Evolutionary conservation across 352 stramenopile genomes (phyloP).

Genomic region (Phytophthora tentaculata): DNA sequence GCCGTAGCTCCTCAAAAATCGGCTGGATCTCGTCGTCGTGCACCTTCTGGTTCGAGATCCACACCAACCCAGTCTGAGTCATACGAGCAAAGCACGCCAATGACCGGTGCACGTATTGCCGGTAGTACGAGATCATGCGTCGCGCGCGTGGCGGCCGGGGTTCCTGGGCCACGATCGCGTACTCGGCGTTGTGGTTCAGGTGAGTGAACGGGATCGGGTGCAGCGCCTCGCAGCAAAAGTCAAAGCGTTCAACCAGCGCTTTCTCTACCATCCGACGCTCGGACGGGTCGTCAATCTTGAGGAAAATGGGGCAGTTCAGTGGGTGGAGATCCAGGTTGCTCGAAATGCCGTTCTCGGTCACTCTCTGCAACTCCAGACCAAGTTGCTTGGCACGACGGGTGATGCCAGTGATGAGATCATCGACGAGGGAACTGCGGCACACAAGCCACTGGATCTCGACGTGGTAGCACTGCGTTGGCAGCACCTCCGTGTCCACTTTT

Average conservation of each 20-base stretch:
- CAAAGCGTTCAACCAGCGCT: constrained; percentile 59
- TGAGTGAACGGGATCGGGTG: constrained; percentile 63
- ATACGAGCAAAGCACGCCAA: constrained; percentile 74
- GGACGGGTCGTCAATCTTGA: constrained; percentile 52
- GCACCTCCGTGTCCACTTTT: constrained; percentile 77
- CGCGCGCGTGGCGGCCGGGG: constrained; percentile 28
- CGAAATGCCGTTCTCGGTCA: constrained; percentile 79
- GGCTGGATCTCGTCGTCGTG: constrained; percentile 70
- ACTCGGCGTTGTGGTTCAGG: constrained; percentile 63
- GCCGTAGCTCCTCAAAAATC: constrained; percentile 68
- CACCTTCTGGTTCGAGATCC: constrained; percentile 84
- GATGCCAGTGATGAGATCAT: constrained; percentile 81
- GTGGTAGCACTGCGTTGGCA: constrained; percentile 79
- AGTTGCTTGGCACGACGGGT: constrained; percentile 78
- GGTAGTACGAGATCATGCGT: constrained; percentile 59
- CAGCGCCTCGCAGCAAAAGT: constrained; percentile 79
- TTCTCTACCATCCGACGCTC: constrained; percentile 71
- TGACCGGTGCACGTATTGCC: constrained; percentile 71
- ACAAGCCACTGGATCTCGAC: constrained; percentile 88
- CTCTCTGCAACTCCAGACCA: constrained; percentile 71
- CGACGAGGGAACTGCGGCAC: constrained; percentile 80
- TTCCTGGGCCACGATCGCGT: constrained; percentile 50
- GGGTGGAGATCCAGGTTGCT: constrained; percentile 83
- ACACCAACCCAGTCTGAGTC: constrained; percentile 79
- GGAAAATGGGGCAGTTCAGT: constrained; percentile 77